Conservation (phyloP, 73 alveolate species). For the Effrenium voratum region DNA sequence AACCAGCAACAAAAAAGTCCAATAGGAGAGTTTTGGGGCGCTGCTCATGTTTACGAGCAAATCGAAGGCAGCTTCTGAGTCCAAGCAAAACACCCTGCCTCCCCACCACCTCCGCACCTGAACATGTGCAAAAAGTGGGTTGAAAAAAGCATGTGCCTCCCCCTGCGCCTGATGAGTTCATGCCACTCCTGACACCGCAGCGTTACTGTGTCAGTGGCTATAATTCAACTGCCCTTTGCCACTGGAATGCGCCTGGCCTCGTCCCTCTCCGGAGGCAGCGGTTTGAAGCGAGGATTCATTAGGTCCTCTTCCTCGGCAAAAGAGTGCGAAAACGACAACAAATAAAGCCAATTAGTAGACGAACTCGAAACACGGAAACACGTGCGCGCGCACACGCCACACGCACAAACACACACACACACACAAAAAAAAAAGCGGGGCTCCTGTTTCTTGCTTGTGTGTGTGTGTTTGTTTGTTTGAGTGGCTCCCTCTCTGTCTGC, state of each 20-base stretch:
- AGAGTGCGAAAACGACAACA: neutral
- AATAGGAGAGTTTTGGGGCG: neutral
- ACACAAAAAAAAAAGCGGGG: neutral
- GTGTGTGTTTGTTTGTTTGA: no score
- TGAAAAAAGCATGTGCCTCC: no score
- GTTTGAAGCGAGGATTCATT: constrained; percentile 37
- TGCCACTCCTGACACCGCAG: neutral
- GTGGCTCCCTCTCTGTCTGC: no score
- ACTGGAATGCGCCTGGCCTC: neutral
- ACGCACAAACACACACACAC: neutral
- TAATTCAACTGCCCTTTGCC: neutral
- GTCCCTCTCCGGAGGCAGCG: constrained; percentile 7
- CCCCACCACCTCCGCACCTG: neutral
- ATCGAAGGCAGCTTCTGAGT: no score
- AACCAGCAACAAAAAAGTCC: neutral
- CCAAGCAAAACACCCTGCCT: no score
- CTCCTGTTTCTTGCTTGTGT: neutral
- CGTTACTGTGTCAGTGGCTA: neutral
- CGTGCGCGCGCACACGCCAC: neutral
- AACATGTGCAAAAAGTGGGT: neutral
- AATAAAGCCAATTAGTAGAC: neutral
- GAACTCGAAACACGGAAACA: neutral
- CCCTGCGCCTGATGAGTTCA: neutral
- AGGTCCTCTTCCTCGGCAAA: constrained; percentile 18
- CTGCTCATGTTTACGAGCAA: no score